A percentile compares a stretch with the other conserved stretches of the same genome.
phyloP scores from a whole-genome alignment of 495 filamentous ascomycete species.

The Penicillium cosmopolitanum region DNA sequence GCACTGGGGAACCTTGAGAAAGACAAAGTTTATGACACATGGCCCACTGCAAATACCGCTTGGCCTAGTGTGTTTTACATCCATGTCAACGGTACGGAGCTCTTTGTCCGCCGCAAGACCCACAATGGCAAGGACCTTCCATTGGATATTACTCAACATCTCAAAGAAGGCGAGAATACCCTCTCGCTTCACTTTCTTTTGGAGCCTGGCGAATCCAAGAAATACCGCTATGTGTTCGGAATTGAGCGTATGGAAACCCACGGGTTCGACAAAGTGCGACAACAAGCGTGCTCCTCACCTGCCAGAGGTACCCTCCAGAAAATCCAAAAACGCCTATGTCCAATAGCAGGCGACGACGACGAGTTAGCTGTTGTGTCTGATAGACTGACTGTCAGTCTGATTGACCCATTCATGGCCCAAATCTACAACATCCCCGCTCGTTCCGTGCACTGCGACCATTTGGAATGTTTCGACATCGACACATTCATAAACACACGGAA shows the following conservation, averaged over 20 bases:
- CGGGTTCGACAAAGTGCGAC: conserved; percentile 53
- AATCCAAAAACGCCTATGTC: conserved; percentile 44
- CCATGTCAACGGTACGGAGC: conserved; percentile 61
- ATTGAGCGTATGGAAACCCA: conserved; percentile 64
- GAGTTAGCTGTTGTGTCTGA: conserved; percentile 67
- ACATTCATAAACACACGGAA: conserved; percentile 72
- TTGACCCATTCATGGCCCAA: conserved; percentile 72
- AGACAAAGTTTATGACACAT: conserved; percentile 44
- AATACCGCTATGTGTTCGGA: conserved; percentile 54
- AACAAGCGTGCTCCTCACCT: conserved; percentile 32
- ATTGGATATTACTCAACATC: conserved; percentile 65
- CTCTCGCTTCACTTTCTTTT: conserved; percentile 58
- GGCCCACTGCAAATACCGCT: conserved; percentile 61
- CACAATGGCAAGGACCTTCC: conserved; percentile 78
- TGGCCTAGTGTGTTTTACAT: conserved; percentile 79
- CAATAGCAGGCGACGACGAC: conserved; percentile 61
- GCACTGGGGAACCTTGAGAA: conserved; percentile 23
- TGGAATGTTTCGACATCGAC: conserved; percentile 87
- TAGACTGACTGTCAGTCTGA: conserved; percentile 69
- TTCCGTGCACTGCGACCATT: conserved; percentile 63
- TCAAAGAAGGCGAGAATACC: conserved; percentile 59
- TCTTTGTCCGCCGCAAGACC: conserved; percentile 63
- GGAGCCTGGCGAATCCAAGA: conserved; percentile 35
- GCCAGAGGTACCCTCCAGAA: conserved; percentile 35
- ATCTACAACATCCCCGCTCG: conserved; percentile 76